phyloP scores from a whole-genome alignment of 2,329 filamentous ascomycete species.

The Trichoderma sp. region DNA sequence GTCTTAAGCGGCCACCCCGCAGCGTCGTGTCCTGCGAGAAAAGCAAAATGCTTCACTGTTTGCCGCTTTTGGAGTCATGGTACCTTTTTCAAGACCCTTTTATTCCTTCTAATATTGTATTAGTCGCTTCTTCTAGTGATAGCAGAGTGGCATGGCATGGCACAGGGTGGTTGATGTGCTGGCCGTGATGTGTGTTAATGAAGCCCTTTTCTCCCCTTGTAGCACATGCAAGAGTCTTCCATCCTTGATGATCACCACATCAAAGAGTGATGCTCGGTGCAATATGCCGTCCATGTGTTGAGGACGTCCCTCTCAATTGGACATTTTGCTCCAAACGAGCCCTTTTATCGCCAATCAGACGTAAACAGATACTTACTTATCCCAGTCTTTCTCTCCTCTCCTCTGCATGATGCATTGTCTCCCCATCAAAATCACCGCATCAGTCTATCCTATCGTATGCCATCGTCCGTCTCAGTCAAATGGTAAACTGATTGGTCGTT shows the following conservation, averaged over 20 bases:
- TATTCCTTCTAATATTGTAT: neutral
- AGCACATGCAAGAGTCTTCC: neutral
- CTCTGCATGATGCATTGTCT: neutral
- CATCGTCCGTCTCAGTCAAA: neutral
- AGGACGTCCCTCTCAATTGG: neutral
- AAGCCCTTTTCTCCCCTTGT: neutral
- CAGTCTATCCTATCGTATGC: neutral
- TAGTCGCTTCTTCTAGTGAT: neutral
- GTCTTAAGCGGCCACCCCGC: conserved; percentile 15
- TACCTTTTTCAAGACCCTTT: neutral
- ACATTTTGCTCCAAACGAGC: neutral
- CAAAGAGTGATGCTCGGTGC: neutral
- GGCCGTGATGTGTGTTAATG: neutral
- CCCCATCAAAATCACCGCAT: neutral
- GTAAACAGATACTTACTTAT: neutral
- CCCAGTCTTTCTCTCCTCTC: neutral
- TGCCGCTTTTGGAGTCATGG: neutral
- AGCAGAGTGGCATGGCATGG: neutral
- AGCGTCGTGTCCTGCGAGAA: neutral
- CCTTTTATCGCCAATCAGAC: neutral
- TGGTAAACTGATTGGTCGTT: neutral
- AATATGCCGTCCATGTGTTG: neutral
- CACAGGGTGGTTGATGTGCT: neutral
- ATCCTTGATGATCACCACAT: neutral
- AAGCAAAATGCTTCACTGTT: neutral